These are phyloP conservation scores for Eleusine coracana DNA, from an alignment of 176 grass and related monocot species.

Conservation along the genomic window DNA sequence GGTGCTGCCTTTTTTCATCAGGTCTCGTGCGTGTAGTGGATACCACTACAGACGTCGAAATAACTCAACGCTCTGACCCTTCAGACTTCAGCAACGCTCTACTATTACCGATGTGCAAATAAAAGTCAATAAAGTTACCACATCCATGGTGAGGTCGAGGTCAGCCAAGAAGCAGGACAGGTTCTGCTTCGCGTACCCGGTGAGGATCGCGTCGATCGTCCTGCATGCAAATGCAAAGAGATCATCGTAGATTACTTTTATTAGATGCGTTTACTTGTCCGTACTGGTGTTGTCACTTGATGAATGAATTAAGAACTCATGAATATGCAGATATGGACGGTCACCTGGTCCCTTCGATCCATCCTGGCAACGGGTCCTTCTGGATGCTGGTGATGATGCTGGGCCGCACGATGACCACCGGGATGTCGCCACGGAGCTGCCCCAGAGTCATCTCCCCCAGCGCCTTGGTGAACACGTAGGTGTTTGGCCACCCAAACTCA, in stretches of 20 bases:
- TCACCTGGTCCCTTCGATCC: conserved; percentile 77
- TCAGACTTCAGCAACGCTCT: not conserved
- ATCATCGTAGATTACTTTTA: not conserved
- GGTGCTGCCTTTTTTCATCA: not conserved
- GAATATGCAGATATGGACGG: too few relatives aligned
- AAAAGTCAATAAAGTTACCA: conserved; percentile 35
- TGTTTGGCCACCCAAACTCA: conserved; percentile 88
- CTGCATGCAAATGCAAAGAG: not conserved
- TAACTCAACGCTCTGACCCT: not conserved
- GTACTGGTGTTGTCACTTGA: not conserved
- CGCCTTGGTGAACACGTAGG: conserved; percentile 94
- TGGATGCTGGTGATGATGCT: conserved; percentile 83
- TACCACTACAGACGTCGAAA: not conserved
- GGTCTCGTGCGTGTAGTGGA: not conserved
- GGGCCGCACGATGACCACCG: conserved; percentile 64
- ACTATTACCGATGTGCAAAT: not conserved
- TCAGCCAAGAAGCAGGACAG: conserved; percentile 82
- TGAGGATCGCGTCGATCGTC: conserved; percentile 66
- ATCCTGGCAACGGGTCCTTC: conserved; percentile 71
- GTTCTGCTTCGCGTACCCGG: conserved; percentile 71
- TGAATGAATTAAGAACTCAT: not conserved
- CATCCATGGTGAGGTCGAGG: conserved; percentile 72
- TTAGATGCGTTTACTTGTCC: not conserved
- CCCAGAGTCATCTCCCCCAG: conserved; percentile 81
- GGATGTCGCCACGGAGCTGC: conserved; percentile 31